Conservation (phyloP, 2,329 filamentous ascomycete species). For the Xylariales sp. region DNA sequence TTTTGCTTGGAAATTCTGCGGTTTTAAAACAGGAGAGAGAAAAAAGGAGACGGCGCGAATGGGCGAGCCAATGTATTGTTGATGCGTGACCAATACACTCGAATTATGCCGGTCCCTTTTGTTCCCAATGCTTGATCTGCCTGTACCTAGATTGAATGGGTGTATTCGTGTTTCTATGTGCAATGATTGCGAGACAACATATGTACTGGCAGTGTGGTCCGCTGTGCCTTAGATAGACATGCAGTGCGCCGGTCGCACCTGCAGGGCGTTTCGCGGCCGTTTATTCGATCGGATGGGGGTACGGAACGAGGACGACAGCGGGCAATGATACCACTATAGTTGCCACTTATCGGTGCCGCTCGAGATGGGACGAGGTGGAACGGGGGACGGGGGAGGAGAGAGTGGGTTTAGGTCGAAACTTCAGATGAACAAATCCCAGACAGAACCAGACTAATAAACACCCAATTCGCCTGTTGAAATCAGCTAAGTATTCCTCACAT, state of each 20-base stretch:
- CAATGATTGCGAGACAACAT: constrained; percentile 28
- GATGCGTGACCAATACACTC: constrained; percentile 25
- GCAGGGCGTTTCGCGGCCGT: constrained; percentile 46
- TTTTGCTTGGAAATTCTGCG: constrained; percentile 7
- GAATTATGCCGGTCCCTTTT: constrained; percentile 24
- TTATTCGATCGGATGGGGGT: constrained; percentile 48
- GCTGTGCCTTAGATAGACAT: constrained; percentile 44
- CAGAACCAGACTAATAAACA: constrained; percentile 21
- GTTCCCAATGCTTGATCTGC: constrained; percentile 22
- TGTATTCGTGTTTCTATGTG: constrained; percentile 32
- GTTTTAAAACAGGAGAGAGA: not conserved
- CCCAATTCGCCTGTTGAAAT: constrained; percentile 23
- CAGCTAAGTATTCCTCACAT: constrained; percentile 21
- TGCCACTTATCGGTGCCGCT: constrained; percentile 3
- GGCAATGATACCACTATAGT: constrained; percentile 22
- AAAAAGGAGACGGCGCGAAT: constrained; percentile 12
- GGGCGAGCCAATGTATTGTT: constrained; percentile 22
- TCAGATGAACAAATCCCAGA: constrained; percentile 34
- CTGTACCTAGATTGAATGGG: constrained; percentile 21
- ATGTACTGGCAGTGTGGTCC: constrained; percentile 25
- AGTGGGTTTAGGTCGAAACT: constrained; percentile 24
- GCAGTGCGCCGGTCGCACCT: constrained; percentile 47
- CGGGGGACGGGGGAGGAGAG: constrained; percentile 6
- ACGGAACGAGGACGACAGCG: constrained; percentile 38
- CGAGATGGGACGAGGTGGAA: constrained; percentile 29